Conservation (phyloP, 441 rosid genomes). For the Erodium texanum region DNA sequence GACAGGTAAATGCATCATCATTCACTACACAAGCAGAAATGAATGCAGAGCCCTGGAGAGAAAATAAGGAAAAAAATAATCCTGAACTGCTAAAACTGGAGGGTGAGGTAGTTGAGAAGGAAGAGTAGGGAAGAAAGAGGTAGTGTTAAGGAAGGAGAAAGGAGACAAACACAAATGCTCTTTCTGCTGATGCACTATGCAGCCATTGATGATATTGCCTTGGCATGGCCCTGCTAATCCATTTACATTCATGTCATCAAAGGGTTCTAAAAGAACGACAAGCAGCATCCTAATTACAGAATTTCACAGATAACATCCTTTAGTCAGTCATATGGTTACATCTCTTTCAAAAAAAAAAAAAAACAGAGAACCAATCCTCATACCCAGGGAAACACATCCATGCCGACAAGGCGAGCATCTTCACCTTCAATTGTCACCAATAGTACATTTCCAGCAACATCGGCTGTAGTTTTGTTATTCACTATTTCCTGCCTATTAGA, state of each 20-base stretch:
- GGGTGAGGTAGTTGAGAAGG: constrained; percentile 64
- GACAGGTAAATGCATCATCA: constrained; percentile 13
- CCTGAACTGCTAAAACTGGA: constrained; percentile 36
- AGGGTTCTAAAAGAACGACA: constrained; percentile 54
- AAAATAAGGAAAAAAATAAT: neutral
- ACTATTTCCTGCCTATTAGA: constrained; percentile 95
- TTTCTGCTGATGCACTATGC: constrained; percentile 98
- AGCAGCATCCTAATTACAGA: constrained; percentile 61
- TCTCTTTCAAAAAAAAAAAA: constrained; percentile 21
- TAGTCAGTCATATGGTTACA: constrained; percentile 27
- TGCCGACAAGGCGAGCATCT: constrained; percentile 96
- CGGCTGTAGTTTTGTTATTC: constrained; percentile 92
- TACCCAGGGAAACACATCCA: constrained; percentile 96
- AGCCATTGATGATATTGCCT: constrained; percentile 98
- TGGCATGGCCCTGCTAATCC: constrained; percentile 99
- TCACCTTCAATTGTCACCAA: constrained; percentile 87
- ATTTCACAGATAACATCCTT: constrained; percentile 31
- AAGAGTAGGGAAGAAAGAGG: constrained; percentile 73
- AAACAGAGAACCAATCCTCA: constrained; percentile 26
- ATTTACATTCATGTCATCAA: constrained; percentile 85
- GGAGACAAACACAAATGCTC: constrained; percentile 99
- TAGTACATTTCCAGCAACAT: constrained; percentile 97
- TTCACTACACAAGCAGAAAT: constrained; percentile 13
- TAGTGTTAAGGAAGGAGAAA: constrained; percentile 94
- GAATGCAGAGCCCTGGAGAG: constrained; percentile 19